These are phyloP conservation scores for Lyophyllum shimeji DNA, from an alignment of 768 basidiomycete species.

Conservation along the genomic window DNA sequence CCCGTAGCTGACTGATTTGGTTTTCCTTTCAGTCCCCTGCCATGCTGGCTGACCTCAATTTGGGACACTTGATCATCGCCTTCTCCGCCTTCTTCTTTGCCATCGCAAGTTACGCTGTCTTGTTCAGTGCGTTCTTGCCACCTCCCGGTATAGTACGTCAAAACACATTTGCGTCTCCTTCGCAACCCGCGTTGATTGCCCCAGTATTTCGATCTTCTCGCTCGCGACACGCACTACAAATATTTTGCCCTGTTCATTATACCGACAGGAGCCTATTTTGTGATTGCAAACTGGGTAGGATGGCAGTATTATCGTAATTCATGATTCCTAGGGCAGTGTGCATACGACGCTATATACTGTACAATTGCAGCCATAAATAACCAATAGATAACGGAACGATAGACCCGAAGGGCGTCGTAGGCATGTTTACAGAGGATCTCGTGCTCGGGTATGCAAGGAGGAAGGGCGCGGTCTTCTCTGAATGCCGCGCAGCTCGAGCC, in stretches of 20 bases:
- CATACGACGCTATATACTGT: neutral
- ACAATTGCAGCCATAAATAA: constrained; percentile 14
- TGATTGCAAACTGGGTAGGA: constrained; percentile 98
- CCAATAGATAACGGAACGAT: constrained; percentile 10
- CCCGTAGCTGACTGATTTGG: neutral
- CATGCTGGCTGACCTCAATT: constrained; percentile 14
- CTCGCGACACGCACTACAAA: constrained; percentile 84
- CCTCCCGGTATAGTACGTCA: constrained; percentile 51
- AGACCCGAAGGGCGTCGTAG: neutral
- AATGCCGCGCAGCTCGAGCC: constrained; percentile 55
- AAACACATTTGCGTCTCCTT: neutral
- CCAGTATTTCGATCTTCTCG: constrained; percentile 65
- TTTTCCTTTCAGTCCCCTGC: neutral
- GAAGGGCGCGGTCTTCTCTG: constrained; percentile 45
- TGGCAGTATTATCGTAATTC: constrained; percentile 98
- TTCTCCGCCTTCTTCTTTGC: constrained; percentile 53
- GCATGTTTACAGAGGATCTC: constrained; percentile 29
- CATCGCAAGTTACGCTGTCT: constrained; percentile 58
- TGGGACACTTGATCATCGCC: constrained; percentile 48
- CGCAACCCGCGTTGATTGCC: neutral
- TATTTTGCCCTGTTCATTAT: constrained; percentile 79
- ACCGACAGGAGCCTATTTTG: constrained; percentile 82
- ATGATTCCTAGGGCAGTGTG: constrained; percentile 33
- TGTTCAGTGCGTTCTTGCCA: constrained; percentile 67
- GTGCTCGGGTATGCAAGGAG: constrained; percentile 40